Evolutionary conservation across 2,329 filamentous ascomycete species (phyloP).

Genomic region (Clarireedia monteithiana): DNA sequence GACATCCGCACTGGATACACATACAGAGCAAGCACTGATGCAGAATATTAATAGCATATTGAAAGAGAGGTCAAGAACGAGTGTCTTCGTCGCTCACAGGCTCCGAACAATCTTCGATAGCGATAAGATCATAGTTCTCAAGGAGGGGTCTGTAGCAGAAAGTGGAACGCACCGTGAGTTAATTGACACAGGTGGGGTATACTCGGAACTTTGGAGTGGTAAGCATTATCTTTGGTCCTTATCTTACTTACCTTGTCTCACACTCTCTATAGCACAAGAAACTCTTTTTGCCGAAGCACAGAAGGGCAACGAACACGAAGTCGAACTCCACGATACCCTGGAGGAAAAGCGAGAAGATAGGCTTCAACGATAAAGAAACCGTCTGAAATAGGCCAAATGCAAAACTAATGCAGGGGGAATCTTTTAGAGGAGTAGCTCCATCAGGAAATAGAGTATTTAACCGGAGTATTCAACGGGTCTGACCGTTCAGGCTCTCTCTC

Average conservation of each 20-base stretch:
- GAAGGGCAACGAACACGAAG: slow-evolving; percentile 36
- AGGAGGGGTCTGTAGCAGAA: slow-evolving; percentile 78
- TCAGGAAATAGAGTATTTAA: neutral
- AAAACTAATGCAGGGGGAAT: neutral
- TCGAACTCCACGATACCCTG: slow-evolving; percentile 12
- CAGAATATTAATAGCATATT: slow-evolving; percentile 89
- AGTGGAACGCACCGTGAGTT: slow-evolving; percentile 80
- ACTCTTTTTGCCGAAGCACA: slow-evolving; percentile 40
- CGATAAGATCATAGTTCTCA: slow-evolving; percentile 85
- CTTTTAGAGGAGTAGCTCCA: neutral
- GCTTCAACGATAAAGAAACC: slow-evolving; percentile 2
- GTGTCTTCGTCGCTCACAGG: slow-evolving; percentile 90
- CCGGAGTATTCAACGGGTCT: neutral
- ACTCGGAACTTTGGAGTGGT: slow-evolving; percentile 87
- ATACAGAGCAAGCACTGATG: slow-evolving; percentile 86
- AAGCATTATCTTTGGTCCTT: slow-evolving; percentile 30
- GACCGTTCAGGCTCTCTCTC: neutral
- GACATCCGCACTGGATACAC: slow-evolving; percentile 84
- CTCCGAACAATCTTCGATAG: slow-evolving; percentile 90
- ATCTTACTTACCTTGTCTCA: slow-evolving; percentile 11
- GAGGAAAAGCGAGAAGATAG: slow-evolving; percentile 1
- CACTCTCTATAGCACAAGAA: slow-evolving; percentile 47
- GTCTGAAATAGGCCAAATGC: neutral
- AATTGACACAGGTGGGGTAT: slow-evolving; percentile 70
- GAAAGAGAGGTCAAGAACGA: slow-evolving; percentile 80